A percentile compares a stretch with the other conserved stretches of the same genome.
These are phyloP conservation scores for Parachaetomium inaequale DNA, from an alignment of 495 filamentous ascomycete species.

Conservation along the genomic window DNA sequence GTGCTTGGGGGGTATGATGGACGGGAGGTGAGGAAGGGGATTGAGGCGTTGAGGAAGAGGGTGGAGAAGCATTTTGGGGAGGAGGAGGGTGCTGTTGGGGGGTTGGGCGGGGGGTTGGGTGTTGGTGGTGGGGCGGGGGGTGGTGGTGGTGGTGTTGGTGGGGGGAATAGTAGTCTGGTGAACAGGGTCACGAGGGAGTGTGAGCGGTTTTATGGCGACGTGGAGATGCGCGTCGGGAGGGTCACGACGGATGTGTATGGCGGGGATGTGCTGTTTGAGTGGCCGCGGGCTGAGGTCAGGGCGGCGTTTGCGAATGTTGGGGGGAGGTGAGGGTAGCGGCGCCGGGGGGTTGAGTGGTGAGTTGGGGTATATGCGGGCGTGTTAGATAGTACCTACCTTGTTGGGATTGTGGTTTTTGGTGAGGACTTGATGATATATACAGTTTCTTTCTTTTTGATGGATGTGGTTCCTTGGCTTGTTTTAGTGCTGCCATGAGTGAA, in stretches of 20 bases:
- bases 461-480: background rate
- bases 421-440: background rate
- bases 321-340: constrained; percentile 31
- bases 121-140: background rate
- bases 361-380: background rate
- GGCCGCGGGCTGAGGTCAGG: constrained; percentile 52
- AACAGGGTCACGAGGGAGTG: too few species aligned
- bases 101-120: background rate
- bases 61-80: constrained; percentile 97
- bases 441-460: background rate
- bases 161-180: constrained; percentile 57
- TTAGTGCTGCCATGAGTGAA: background rate
- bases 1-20: constrained; percentile 71
- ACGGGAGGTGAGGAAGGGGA: constrained; percentile 78
- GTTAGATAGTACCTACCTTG: background rate
- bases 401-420: background rate
- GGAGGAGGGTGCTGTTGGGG: constrained; percentile 54
- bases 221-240: constrained; percentile 64
- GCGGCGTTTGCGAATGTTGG: constrained; percentile 44
- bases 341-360: background rate
- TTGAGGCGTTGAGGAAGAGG: constrained; percentile 79
- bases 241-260: constrained; percentile 57
- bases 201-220: constrained; percentile 59
- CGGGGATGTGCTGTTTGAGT: constrained; percentile 54
- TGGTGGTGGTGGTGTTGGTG: constrained; percentile 7